A percentile compares a stretch with the other conserved stretches of the same genome.
phyloP scores from a whole-genome alignment of 352 stramenopile species.

The Phytophthora foliorum region DNA sequence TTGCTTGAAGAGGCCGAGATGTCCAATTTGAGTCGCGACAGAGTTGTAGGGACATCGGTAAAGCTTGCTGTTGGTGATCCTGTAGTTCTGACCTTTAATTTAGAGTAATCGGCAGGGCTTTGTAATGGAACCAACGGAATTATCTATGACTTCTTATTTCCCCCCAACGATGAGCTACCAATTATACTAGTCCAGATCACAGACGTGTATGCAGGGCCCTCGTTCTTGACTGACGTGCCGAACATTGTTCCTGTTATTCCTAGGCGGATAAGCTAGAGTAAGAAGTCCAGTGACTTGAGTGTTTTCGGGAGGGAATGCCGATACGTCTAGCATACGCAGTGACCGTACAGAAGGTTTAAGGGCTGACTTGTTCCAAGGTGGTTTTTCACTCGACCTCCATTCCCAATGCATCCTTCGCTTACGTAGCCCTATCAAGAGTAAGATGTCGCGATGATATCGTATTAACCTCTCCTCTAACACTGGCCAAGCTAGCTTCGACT shows the following conservation, averaged over 20 bases:
- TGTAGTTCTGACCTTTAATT: background rate
- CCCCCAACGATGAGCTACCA: background rate
- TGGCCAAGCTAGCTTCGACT: no score
- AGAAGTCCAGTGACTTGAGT: background rate
- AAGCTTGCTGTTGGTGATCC: background rate
- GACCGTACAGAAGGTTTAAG: background rate
- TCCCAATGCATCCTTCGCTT: background rate
- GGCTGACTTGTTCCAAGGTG: background rate
- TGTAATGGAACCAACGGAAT: background rate
- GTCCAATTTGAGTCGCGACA: background rate
- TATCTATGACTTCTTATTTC: background rate
- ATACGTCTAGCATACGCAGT: background rate
- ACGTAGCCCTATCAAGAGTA: background rate
- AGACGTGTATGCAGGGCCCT: background rate
- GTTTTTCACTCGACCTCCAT: background rate
- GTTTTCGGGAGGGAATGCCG: background rate
- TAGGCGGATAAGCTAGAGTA: background rate
- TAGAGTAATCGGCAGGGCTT: background rate
- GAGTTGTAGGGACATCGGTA: background rate
- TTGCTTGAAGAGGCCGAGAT: background rate
- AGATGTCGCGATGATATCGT: background rate
- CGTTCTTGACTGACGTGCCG: background rate
- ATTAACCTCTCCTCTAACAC: no score
- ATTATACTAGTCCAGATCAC: background rate
- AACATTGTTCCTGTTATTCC: background rate